Percentiles rank a stretch among this genome's conserved stretches.
Conservation (phyloP, 768 basidiomycete genomes). For the Termitomyces sp. region DNA sequence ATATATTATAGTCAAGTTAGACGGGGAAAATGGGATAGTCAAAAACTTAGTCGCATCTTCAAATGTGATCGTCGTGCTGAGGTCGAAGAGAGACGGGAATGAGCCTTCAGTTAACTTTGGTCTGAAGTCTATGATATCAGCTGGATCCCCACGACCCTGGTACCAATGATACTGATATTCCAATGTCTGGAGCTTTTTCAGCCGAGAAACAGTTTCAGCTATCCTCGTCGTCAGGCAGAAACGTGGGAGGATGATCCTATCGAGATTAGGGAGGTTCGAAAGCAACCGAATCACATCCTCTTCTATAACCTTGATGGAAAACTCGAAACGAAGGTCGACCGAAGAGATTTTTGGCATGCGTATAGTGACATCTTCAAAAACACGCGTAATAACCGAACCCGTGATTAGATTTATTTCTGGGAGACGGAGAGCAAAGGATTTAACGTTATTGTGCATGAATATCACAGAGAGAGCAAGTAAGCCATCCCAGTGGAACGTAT, state of each 20-base stretch:
- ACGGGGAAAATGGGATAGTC: slow-evolving; percentile 36
- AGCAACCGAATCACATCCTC: neutral
- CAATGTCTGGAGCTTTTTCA: slow-evolving; percentile 37
- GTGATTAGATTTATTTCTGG: slow-evolving; percentile 1
- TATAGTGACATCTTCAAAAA: slow-evolving; percentile 32
- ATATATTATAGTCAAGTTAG: slow-evolving; percentile 44
- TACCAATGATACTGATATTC: slow-evolving; percentile 47
- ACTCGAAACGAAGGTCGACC: slow-evolving; percentile 40
- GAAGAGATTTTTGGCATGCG: slow-evolving; percentile 46
- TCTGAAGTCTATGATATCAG: slow-evolving; percentile 38
- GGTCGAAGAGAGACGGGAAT: slow-evolving; percentile 49
- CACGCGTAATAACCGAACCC: slow-evolving; percentile 13
- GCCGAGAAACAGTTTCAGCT: slow-evolving; percentile 39
- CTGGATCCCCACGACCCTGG: slow-evolving; percentile 41
- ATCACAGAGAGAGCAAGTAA: slow-evolving; percentile 30
- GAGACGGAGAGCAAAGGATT: slow-evolving; percentile 25
- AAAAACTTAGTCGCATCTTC: slow-evolving; percentile 42
- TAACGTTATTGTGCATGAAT: slow-evolving; percentile 55
- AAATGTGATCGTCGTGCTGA: slow-evolving; percentile 42
- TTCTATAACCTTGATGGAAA: slow-evolving; percentile 37
- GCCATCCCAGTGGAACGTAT: slow-evolving; percentile 43
- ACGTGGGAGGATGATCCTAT: slow-evolving; percentile 44
- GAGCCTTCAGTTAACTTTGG: slow-evolving; percentile 42
- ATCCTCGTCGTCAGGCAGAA: slow-evolving; percentile 44
- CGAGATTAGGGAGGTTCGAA: slow-evolving; percentile 33